A percentile compares a stretch with the other conserved stretches of the same genome.
These are phyloP conservation scores for Aspergillus unguis DNA, from an alignment of 2,329 filamentous ascomycete species.

Conservation along the genomic window DNA sequence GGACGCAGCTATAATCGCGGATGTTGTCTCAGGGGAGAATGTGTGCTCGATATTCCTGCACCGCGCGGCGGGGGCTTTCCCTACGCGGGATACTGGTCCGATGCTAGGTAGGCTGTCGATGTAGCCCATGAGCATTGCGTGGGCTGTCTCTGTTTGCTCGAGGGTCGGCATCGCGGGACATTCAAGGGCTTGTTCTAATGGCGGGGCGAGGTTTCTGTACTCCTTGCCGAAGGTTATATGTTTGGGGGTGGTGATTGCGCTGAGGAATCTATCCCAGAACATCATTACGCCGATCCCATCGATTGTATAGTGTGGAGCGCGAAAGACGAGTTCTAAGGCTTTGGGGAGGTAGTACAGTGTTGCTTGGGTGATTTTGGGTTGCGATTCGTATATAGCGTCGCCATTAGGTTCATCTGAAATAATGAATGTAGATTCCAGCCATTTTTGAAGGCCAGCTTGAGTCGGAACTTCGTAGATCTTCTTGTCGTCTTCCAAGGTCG, in stretches of 20 bases:
- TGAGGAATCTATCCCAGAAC: background rate
- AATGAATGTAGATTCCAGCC: background rate
- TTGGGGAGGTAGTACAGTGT: constrained; percentile 4
- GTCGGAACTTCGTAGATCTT: constrained; percentile 3
- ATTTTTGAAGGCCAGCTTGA: background rate
- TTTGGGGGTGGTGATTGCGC: background rate
- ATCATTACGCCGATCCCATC: constrained; percentile 1
- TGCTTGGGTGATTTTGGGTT: background rate
- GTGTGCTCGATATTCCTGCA: too few species aligned
- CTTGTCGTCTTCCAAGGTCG: background rate
- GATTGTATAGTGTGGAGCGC: background rate
- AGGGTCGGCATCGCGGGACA: background rate
- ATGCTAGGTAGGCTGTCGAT: background rate
- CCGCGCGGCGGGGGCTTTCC: too few species aligned
- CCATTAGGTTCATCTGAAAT: background rate
- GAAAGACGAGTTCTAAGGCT: background rate
- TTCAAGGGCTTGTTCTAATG: background rate
- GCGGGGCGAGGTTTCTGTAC: background rate
- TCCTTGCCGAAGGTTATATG: background rate
- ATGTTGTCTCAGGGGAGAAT: too few species aligned
- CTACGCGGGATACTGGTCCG: too few species aligned
- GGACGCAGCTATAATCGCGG: too few species aligned
- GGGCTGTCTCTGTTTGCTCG: background rate
- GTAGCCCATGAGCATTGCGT: background rate
- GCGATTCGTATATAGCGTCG: background rate